Conservation (phyloP, 768 basidiomycete species). For the Sutorius australiensis region DNA sequence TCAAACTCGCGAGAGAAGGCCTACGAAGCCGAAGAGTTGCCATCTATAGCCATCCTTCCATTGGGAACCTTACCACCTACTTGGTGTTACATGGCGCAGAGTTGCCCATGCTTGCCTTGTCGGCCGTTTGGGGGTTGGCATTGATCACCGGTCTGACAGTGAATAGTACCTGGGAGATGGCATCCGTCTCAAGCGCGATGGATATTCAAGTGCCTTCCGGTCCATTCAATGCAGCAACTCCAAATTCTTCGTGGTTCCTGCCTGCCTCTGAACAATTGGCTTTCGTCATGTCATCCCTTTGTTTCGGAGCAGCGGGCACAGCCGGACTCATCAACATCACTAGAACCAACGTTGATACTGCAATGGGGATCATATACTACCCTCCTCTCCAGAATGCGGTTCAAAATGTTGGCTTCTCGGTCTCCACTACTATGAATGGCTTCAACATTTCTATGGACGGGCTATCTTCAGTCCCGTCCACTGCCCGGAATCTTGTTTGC, state of each 20-base stretch:
- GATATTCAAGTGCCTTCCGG: neutral
- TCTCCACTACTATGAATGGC: slow-evolving; percentile 9
- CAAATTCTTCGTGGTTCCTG: neutral
- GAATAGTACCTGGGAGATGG: slow-evolving; percentile 5
- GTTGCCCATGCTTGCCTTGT: slow-evolving; percentile 8
- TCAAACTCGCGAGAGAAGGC: slow-evolving; percentile 9
- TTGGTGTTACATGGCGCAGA: slow-evolving; percentile 6
- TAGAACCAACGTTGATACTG: neutral
- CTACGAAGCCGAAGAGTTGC: slow-evolving; percentile 11
- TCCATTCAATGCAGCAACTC: neutral
- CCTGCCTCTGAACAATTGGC: neutral
- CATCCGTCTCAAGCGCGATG: accelerated
- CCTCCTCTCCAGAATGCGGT: slow-evolving; percentile 2
- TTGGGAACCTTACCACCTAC: slow-evolving; percentile 9
- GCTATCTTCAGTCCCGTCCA: slow-evolving; percentile 10
- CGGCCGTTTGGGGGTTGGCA: slow-evolving; percentile 11
- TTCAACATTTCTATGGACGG: slow-evolving; percentile 16
- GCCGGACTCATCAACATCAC: slow-evolving; percentile 12
- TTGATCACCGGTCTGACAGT: slow-evolving; percentile 13
- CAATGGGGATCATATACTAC: slow-evolving; percentile 10
- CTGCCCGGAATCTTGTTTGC: slow-evolving; percentile 11
- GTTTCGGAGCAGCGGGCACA: neutral
- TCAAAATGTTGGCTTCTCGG: neutral
- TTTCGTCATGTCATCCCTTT: slow-evolving; percentile 3
- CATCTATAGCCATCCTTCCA: slow-evolving; percentile 11